Base-by-base conservation (phyloP, 495 filamentous ascomycete species). In the Podospora australis region DNA sequence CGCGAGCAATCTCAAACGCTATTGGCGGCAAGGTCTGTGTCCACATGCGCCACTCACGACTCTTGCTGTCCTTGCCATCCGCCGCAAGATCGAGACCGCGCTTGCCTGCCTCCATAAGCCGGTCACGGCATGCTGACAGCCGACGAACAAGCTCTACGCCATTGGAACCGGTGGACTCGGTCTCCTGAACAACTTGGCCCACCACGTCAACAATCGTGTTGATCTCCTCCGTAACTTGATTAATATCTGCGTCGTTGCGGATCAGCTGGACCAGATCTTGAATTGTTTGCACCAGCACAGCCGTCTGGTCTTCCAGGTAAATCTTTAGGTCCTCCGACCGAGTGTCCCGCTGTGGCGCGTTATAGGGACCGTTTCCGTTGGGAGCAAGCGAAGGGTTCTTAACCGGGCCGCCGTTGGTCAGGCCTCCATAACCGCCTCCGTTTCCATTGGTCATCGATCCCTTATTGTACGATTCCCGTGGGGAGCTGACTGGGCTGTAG, bases 281-380 rank as follows among this genome's bases (percentile, higher is more conserved):
- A 54, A 96, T 90, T 19, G 80, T 83, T 55, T 88, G 81, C 21
- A 94, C 83, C 32, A 95, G 78, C 10, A 80, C 70, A 40, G 87
- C 85, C 10, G 86, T 89, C 65, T 90, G 87, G 53, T 88, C 86
- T 55, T 94, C 87, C 34, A 95, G 80, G 62, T 90, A 91, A 50
- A 85, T 79, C 47, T 70, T 87, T 30, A 90, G 72, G 53, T 90
- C 87, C 59, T 87, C 83, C 40, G 86, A 70, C 44, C 83, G 83
- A 49, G 48, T 58, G 43, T 71, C 64, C 42, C 67, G 67, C 19
- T 59, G 55, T 6, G 42, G 63, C 8, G 16, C 30, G 44, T 50
- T 50, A 39, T 56, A 49, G 39, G 48, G 52, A 35, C 56, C 51
- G 39, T 48, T 40, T 34, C 39, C 44, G 26, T 52, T 51, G 32